A percentile compares a stretch with the other conserved stretches of the same genome.
phyloP scores from a whole-genome alignment of 164 flowering plant genomes.

The Santalum album region DNA sequence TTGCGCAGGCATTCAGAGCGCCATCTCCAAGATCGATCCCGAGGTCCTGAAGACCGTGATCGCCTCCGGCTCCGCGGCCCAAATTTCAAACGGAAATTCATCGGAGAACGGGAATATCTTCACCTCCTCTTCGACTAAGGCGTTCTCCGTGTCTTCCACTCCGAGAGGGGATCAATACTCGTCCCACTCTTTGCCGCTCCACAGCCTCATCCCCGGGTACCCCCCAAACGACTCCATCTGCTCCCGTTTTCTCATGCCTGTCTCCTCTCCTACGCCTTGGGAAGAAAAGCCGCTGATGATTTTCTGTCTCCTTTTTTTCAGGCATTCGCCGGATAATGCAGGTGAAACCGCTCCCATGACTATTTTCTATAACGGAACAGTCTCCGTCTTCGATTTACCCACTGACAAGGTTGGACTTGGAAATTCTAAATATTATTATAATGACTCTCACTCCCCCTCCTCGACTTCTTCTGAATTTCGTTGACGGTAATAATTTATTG shows the following conservation, averaged over 20 bases:
- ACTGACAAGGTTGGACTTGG: constrained; percentile 36
- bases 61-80: constrained; percentile 16
- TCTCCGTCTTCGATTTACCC: constrained; percentile 35
- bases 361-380: constrained; percentile 47
- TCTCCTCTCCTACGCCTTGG: neutral
- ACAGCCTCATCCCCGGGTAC: constrained; percentile 17
- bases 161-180: constrained; percentile 12
- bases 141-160: constrained; percentile 23
- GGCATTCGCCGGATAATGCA: constrained; percentile 9
- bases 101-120: neutral
- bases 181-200: constrained; percentile 15
- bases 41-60: constrained; percentile 42
- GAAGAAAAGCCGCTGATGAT: neutral
- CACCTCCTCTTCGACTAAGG: constrained; percentile 3
- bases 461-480: too few species aligned
- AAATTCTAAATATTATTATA: too few species aligned
- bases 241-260: neutral
- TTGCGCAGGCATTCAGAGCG: constrained; percentile 35
- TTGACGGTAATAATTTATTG: too few species aligned
- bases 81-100: neutral
- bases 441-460: too few species aligned
- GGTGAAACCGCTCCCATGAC: constrained; percentile 45
- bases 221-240: neutral
- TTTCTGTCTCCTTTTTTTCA: neutral
- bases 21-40: constrained; percentile 59